phyloP scores from a whole-genome alignment of 2,329 filamentous ascomycete species.

The Balansia obtecta region DNA sequence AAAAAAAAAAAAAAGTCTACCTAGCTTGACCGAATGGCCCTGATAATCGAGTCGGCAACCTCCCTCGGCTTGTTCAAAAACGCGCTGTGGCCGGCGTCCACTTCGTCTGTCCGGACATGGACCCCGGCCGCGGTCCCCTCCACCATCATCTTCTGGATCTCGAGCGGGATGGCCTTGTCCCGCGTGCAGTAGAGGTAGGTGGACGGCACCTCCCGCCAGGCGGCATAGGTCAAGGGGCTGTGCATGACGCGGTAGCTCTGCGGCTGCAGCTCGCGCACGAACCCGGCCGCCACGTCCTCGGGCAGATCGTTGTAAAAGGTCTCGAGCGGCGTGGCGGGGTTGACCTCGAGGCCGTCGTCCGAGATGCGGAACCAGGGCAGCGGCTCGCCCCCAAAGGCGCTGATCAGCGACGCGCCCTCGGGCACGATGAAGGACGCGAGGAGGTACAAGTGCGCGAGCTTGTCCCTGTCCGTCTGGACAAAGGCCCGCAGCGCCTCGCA shows the following conservation, averaged over 20 bases:
- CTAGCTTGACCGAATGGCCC: neutral
- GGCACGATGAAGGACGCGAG: neutral
- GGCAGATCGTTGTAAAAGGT: neutral
- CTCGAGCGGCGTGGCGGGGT: neutral
- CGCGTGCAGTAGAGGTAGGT: neutral
- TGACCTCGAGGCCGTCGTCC: neutral
- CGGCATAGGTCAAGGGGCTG: neutral
- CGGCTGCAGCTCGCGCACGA: neutral
- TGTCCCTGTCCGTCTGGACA: neutral
- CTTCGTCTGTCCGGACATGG: neutral
- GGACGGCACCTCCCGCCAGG: neutral
- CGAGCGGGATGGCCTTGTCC: neutral
- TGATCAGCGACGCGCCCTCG: neutral
- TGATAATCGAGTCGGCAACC: neutral
- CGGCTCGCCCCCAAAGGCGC: neutral
- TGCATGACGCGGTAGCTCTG: neutral
- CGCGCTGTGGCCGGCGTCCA: neutral
- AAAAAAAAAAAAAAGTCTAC: neutral
- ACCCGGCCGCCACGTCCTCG: neutral
- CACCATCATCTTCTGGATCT: constrained; percentile 1
- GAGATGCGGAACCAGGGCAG: neutral
- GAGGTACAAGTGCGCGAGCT: neutral
- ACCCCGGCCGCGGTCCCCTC: neutral
- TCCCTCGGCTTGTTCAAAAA: neutral
- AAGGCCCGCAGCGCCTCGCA: neutral